A percentile compares a stretch with the other conserved stretches of the same genome.
Evolutionary conservation across 2,329 filamentous ascomycete genomes (phyloP).

Genomic region (Cytospora mali): DNA sequence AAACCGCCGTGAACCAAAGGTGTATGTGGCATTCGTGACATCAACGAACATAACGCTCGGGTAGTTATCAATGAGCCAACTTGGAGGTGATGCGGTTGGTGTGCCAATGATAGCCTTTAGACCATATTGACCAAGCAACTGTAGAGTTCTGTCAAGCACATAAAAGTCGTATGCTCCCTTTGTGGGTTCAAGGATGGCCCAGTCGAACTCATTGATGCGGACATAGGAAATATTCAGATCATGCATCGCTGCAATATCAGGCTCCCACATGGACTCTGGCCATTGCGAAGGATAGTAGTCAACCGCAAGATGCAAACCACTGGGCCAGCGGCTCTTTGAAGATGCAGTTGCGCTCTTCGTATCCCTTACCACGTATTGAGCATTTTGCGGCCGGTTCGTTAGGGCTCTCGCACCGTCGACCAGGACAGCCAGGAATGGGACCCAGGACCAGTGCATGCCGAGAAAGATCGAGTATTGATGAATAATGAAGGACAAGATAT

Average conservation of each 20-base stretch:
- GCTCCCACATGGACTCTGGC: conserved; percentile 32
- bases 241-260: conserved; percentile 31
- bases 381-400: neutral
- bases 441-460: conserved; percentile 7
- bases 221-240: conserved; percentile 32
- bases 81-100: conserved; percentile 31
- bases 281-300: conserved; percentile 34
- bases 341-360: conserved; percentile 9
- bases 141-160: conserved; percentile 30
- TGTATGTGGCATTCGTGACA: conserved; percentile 31
- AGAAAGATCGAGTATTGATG: neutral
- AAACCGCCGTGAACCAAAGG: conserved; percentile 32
- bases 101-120: conserved; percentile 33
- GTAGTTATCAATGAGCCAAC: conserved; percentile 31
- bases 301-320: conserved; percentile 30
- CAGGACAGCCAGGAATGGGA: conserved; percentile 16
- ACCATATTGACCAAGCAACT: conserved; percentile 28
- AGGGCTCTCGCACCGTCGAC: conserved; percentile 1
- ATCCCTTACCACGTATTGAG: neutral
- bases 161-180: conserved; percentile 32
- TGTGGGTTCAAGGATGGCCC: conserved; percentile 30
- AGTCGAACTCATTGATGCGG: conserved; percentile 33
- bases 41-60: conserved; percentile 31
- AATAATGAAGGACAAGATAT: no score
- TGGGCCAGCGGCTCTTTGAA: conserved; percentile 29